Conservation (phyloP, 2,329 filamentous ascomycete genomes). For the Colletotrichum sansevieriae region DNA sequence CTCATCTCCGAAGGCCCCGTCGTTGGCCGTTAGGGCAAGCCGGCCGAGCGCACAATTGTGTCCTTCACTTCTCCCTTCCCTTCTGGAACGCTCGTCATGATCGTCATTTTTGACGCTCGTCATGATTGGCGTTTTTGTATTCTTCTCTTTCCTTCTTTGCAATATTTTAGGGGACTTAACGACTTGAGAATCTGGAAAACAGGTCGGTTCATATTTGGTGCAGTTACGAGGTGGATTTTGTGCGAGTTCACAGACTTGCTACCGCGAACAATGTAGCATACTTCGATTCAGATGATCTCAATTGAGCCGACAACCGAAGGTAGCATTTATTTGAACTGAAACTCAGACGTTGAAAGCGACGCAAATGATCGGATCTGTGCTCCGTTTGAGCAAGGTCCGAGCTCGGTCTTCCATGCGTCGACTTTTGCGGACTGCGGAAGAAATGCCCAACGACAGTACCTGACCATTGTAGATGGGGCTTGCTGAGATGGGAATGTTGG, state of each 20-base stretch:
- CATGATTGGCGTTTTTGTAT: background rate
- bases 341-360: background rate
- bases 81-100: conserved; percentile 14
- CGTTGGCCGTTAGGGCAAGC: background rate
- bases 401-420: too few species aligned
- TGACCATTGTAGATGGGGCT: too few species aligned
- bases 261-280: conserved; percentile 22
- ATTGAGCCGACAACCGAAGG: conserved; percentile 2
- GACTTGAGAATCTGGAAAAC: background rate
- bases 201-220: background rate
- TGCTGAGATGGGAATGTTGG: too few species aligned
- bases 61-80: conserved; percentile 16
- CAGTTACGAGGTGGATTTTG: background rate
- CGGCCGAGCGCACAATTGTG: background rate
- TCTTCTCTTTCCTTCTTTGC: background rate
- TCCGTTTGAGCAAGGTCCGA: too few species aligned
- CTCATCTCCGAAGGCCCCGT: background rate
- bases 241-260: conserved; percentile 11
- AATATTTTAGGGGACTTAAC: background rate
- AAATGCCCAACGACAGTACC: too few species aligned
- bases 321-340: background rate
- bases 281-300: conserved; percentile 23
- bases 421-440: too few species aligned
- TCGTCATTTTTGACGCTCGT: conserved; percentile 6
- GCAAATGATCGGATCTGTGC: background rate